Evolutionary conservation across 1,139 yeast genomes (phyloP), one percentile per base, ranked within the genome.

Genomic region (Debaryomyces psychrophilus): DNA sequence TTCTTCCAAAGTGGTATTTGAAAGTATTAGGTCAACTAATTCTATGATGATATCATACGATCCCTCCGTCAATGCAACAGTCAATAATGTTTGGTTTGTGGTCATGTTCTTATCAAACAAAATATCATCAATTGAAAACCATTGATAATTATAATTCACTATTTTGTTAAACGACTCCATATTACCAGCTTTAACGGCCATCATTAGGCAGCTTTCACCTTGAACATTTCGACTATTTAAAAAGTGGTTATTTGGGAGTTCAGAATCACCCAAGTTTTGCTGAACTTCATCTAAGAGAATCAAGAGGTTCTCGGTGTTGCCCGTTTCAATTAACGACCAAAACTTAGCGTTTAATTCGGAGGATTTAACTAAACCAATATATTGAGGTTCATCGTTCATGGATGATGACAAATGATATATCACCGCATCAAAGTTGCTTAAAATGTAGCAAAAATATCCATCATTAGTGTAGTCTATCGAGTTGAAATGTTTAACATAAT

Each of bases 401-500:
- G 41, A 8, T 4, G 62, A 53, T 1, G 72, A 64, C 23, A 89
- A 71, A 59, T 87, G 95, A 49, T 69, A 81, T 6, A 90, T 58
- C 0, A 90, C 95, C 0, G 93, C 96, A 58, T 90, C 96, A 39
- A 90, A 69, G 8, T 96, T 89, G 44, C 96, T 85, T 27, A 90
- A 55, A 23, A 74, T 73, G 48, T 73, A 75, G 52, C 62, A 71
- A 50, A 73, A 50, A 63, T 77, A 62, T 46, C 78, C 70, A 65
- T 78, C 54, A 22, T 59, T 53, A 1, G 60, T 27, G 39, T 50
- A 50, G 41, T 65, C 67, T 3, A 50, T 47, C 0, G 70, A 60
- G 46, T 84, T 77, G 60, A 87, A 89, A 44, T 77, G 69, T 50
- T 82, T 81, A 42, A 90, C 73, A 59, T 88, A 89, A 44, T 70